phyloP scores from a whole-genome alignment of 176 grass and related monocot genomes.

The Pontederia paniculata region DNA sequence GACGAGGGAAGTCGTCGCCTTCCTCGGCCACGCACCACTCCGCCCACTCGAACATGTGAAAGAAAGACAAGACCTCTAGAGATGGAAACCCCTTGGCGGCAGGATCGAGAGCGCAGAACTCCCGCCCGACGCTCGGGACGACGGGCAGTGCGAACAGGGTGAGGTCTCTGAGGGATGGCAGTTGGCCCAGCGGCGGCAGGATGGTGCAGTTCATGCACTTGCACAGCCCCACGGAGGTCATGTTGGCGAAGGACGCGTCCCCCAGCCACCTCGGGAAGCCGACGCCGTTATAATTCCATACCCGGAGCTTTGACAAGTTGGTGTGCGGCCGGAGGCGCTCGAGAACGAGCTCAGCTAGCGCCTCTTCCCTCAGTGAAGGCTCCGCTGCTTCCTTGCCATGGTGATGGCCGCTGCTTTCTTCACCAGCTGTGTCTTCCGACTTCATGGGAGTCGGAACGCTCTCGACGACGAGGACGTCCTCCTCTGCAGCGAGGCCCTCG shows the following conservation, averaged over 20 bases:
- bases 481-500: too few relatives aligned
- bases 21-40: slow-evolving; percentile 15
- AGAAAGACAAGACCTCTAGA: slow-evolving; percentile 18
- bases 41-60: slow-evolving; percentile 10
- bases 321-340: neutral
- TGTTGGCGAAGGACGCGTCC: slow-evolving; percentile 20
- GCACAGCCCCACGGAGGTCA: slow-evolving; percentile 1
- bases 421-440: too few relatives aligned
- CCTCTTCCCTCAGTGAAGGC: too few relatives aligned
- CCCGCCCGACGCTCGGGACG: neutral
- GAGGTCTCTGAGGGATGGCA: slow-evolving; percentile 21
- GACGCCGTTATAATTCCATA: neutral
- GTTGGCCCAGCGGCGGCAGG: slow-evolving; percentile 21
- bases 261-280: slow-evolving; percentile 22
- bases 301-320: neutral
- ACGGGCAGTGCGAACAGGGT: neutral
- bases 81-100: slow-evolving; percentile 9
- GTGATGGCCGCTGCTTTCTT: too few relatives aligned
- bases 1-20: slow-evolving; percentile 18
- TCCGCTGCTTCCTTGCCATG: too few relatives aligned
- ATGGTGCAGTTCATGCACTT: slow-evolving; percentile 3
- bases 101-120: slow-evolving; percentile 10
- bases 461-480: too few relatives aligned
- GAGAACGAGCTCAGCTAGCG: neutral
- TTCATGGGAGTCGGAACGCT: too few relatives aligned